Evolutionary conservation across 768 basidiomycete genomes (phyloP).

Genomic region (Phylloporus sp.): DNA sequence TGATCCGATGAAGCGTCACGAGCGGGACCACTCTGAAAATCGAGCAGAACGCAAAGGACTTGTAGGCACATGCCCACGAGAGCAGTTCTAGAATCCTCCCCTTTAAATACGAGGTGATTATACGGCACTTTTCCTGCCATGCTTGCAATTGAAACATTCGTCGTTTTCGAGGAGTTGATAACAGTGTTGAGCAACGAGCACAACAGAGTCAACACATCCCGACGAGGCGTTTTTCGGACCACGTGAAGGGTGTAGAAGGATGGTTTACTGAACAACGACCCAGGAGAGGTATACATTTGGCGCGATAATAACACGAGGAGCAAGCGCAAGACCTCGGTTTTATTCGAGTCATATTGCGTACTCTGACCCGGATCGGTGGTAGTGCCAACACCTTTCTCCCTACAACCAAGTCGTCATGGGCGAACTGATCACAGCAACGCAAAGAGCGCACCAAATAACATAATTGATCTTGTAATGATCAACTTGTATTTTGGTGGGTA

Average conservation of each 20-base stretch:
- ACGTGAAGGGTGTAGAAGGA: slow-evolving; percentile 76
- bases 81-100: slow-evolving; percentile 72
- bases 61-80: slow-evolving; percentile 76
- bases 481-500: slow-evolving; percentile 72
- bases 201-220: slow-evolving; percentile 84
- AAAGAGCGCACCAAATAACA: slow-evolving; percentile 70
- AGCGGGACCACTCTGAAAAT: slow-evolving; percentile 77
- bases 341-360: slow-evolving; percentile 70
- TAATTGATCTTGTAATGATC: slow-evolving; percentile 83
- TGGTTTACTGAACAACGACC: slow-evolving; percentile 64
- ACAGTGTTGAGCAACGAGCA: slow-evolving; percentile 93
- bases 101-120: slow-evolving; percentile 86
- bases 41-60: slow-evolving; percentile 68
- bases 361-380: slow-evolving; percentile 67
- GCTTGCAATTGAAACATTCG: slow-evolving; percentile 52
- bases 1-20: slow-evolving; percentile 45
- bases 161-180: slow-evolving; percentile 60
- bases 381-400: slow-evolving; percentile 96
- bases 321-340: slow-evolving; percentile 85
- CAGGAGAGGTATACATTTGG: slow-evolving; percentile 80
- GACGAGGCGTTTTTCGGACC: slow-evolving; percentile 70
- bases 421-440: not conserved
- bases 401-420: slow-evolving; percentile 27
- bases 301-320: slow-evolving; percentile 85
- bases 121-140: slow-evolving; percentile 82